These are phyloP conservation scores for Ascosphaera aggregata DNA, from an alignment of 2,329 filamentous ascomycete genomes.

Conservation along the genomic window DNA sequence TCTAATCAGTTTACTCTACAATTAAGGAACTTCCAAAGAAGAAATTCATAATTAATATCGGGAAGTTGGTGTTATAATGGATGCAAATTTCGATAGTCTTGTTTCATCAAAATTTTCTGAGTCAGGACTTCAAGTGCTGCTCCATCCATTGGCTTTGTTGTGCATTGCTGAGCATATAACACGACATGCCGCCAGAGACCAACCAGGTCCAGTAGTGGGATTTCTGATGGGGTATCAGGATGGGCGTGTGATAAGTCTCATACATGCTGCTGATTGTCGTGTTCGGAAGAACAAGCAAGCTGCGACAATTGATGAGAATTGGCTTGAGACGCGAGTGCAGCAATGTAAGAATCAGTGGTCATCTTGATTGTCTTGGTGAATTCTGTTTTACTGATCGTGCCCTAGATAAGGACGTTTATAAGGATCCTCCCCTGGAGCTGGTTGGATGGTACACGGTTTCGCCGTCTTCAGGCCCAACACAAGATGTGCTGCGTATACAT, in stretches of 20 bases:
- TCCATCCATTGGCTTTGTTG: slow-evolving; percentile 87
- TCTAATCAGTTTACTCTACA: too few relatives aligned
- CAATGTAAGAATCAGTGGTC: slow-evolving; percentile 40
- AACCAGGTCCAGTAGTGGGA: slow-evolving; percentile 56
- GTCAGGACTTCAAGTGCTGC: slow-evolving; percentile 39
- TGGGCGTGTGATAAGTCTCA: slow-evolving; percentile 73
- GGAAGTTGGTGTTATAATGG: too few relatives aligned
- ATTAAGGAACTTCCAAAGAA: too few relatives aligned
- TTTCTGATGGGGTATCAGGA: slow-evolving; percentile 81
- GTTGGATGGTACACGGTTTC: slow-evolving; percentile 84
- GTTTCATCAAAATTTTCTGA: slow-evolving; percentile 47
- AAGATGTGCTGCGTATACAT: slow-evolving; percentile 48
- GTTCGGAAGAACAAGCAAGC: slow-evolving; percentile 29
- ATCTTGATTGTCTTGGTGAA: neutral
- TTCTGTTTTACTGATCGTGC: too few relatives aligned
- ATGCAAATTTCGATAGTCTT: too few relatives aligned
- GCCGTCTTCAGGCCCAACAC: slow-evolving; percentile 44
- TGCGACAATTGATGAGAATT: slow-evolving; percentile 39
- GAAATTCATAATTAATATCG: too few relatives aligned
- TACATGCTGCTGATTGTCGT: slow-evolving; percentile 77
- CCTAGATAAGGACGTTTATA: slow-evolving; percentile 75
- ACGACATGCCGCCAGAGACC: slow-evolving; percentile 56
- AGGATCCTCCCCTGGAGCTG: slow-evolving; percentile 56
- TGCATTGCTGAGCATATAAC: slow-evolving; percentile 95
- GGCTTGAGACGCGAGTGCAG: slow-evolving; percentile 57